phyloP scores from a whole-genome alignment of 2,329 filamentous ascomycete genomes.

The Pseudogymnoascus sp. region DNA sequence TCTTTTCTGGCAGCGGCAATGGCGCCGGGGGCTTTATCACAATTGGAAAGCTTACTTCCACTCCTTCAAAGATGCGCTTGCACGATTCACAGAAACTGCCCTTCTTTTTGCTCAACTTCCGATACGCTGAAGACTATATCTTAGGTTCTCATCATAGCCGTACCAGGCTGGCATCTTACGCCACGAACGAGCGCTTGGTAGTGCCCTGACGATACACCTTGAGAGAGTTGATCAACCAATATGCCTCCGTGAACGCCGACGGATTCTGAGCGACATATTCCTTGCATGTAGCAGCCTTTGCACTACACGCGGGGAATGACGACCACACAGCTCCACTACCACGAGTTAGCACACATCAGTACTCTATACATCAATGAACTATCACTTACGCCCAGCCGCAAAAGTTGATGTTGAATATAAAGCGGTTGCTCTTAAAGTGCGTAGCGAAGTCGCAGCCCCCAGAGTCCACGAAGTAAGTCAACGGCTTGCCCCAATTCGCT shows the following conservation, averaged over 20 bases:
- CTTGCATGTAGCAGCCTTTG: conserved; percentile 54
- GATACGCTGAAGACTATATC: background rate
- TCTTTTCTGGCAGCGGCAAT: background rate
- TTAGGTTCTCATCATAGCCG: background rate
- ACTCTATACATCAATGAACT: background rate
- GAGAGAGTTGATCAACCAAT: conserved; percentile 25
- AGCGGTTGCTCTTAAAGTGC: conserved; percentile 64
- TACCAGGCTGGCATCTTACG: background rate
- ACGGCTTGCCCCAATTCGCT: conserved; percentile 36
- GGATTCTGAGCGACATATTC: conserved; percentile 32
- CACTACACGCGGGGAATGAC: conserved; percentile 39
- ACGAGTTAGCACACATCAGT: background rate
- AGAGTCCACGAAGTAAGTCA: conserved; percentile 30
- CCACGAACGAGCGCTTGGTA: background rate
- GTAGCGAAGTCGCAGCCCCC: conserved; percentile 58
- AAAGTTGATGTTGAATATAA: conserved; percentile 76
- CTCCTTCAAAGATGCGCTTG: background rate
- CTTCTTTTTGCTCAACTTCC: background rate
- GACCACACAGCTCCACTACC: background rate
- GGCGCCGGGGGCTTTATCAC: background rate
- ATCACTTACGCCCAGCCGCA: conserved; percentile 51
- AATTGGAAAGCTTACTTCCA: background rate
- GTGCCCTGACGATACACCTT: conserved; percentile 17
- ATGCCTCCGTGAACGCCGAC: conserved; percentile 23
- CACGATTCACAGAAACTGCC: background rate